Percentiles rank a stretch among this genome's conserved stretches.
phyloP scores from a whole-genome alignment of 805 yeast genomes.

The Yarrowia bubula region DNA sequence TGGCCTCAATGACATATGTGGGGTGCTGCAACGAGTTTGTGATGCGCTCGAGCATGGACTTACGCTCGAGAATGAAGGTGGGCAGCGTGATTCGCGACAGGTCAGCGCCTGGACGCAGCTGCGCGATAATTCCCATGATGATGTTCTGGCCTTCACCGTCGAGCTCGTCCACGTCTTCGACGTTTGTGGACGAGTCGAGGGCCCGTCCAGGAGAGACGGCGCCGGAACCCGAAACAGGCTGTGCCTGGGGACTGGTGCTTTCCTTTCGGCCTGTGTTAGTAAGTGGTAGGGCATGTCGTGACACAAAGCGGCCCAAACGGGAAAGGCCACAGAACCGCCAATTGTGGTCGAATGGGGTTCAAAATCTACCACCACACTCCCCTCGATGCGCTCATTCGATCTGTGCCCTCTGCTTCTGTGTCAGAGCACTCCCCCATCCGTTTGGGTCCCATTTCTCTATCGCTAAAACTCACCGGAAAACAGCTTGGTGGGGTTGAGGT shows the following conservation, averaged over 20 bases:
- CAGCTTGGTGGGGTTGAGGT: conserved; percentile 23
- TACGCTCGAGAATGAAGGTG: conserved; percentile 90
- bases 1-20: conserved; percentile 67
- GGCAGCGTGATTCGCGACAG: conserved; percentile 89
- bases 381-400: too few species aligned
- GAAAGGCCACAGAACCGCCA: too few species aligned
- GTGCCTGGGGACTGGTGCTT: conserved; percentile 16
- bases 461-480: conserved; percentile 15
- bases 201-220: conserved; percentile 1
- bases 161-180: conserved; percentile 77
- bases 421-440: not conserved
- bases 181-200: conserved; percentile 6
- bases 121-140: conserved; percentile 81
- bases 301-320: too few species aligned
- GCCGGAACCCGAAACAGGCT: not conserved
- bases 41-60: conserved; percentile 93
- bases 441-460: not conserved
- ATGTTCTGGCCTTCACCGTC: conserved; percentile 89
- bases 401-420: too few species aligned
- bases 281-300: too few species aligned
- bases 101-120: conserved; percentile 89
- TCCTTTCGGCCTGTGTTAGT: conserved; percentile 26
- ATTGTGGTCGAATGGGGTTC: too few species aligned
- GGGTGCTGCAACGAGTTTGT: conserved; percentile 83
- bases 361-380: too few species aligned